phyloP scores from a whole-genome alignment of 345 rosid species.

The Aquilaria yunnanensis region DNA sequence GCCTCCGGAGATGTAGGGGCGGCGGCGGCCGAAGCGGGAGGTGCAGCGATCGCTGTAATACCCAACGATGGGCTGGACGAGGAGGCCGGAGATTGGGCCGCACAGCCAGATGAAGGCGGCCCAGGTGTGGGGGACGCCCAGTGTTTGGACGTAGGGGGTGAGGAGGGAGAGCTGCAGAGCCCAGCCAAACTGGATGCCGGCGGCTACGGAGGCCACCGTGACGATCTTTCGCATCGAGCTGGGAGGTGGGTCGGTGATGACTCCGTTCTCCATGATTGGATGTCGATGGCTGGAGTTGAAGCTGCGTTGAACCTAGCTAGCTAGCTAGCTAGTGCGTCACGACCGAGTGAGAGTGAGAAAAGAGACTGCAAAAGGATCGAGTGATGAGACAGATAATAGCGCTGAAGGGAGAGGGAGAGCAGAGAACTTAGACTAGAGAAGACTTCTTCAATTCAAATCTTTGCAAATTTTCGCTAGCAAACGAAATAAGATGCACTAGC shows the following conservation, averaged over 20 bases:
- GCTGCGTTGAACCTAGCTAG: no score
- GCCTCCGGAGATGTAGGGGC: conserved; percentile 72
- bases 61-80: conserved; percentile 89
- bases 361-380: no score
- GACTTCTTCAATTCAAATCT: no score
- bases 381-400: no score
- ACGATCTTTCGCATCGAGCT: conserved; percentile 41
- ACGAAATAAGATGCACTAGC: no score
- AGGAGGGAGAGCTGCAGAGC: conserved; percentile 85
- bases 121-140: conserved; percentile 87
- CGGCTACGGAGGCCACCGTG: conserved; percentile 67
- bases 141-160: conserved; percentile 82
- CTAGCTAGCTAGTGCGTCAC: no score
- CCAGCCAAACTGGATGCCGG: conserved; percentile 94
- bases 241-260: not conserved
- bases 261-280: conserved; percentile 15
- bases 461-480: no score
- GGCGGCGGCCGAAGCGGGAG: conserved; percentile 82
- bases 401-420: no score
- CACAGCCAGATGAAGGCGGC: conserved; percentile 91
- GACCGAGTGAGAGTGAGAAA: no score
- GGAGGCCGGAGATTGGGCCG: conserved; percentile 86
- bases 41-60: conserved; percentile 80
- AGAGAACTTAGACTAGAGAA: no score
- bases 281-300: not conserved